Evolutionary conservation across 768 basidiomycete species (phyloP), one percentile per base, ranked within the genome.

Genomic region (Lentinula sp.): DNA sequence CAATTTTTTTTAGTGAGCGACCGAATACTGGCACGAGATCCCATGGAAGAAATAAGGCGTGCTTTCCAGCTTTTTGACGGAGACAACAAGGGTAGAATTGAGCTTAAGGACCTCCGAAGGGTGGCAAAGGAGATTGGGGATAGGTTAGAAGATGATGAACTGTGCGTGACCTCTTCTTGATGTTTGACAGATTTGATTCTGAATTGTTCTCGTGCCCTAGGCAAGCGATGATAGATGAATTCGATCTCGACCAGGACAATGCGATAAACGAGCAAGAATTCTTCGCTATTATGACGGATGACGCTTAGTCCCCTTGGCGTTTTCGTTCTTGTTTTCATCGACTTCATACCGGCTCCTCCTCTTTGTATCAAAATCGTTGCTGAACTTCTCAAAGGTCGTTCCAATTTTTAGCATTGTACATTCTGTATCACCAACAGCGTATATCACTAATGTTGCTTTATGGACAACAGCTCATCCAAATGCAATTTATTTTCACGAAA

Each of bases 201-300:
- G 40, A 16, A 23, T 9, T 28, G 21, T 15, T 51, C 28, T n/a
- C 21, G 9, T 15, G n/a, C 18, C 16, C 31, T 66, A 98, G 96
- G 66, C 95, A 98, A 86, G 97, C 97, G 23, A 99, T 99, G 97
- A 99, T 99, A 70, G 97, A 99, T 68, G 97, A 99, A 75, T 99
- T 99, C 70, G 97, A 99, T 74, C 85, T 99, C 28, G 97, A 99
- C 76, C 89, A 94, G 71, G 97, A 99, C 66, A 95, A 95, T 32
- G 96, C 96, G 77, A 98, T 98, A 72, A 95, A 87, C 70, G 90
- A 95, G 71, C 87, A 92, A 69, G 97, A 99, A 73, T 98, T 99
- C 77, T 86, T 95, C 67, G 89, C 91, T 48, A 96, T 98, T 72
- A 95, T 98, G 95, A 91, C 91, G 23, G 95, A 97, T 74, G 94